Base-by-base conservation (phyloP, 192 early-diverging fungal species). In the Funneliformis geosporum region DNA sequence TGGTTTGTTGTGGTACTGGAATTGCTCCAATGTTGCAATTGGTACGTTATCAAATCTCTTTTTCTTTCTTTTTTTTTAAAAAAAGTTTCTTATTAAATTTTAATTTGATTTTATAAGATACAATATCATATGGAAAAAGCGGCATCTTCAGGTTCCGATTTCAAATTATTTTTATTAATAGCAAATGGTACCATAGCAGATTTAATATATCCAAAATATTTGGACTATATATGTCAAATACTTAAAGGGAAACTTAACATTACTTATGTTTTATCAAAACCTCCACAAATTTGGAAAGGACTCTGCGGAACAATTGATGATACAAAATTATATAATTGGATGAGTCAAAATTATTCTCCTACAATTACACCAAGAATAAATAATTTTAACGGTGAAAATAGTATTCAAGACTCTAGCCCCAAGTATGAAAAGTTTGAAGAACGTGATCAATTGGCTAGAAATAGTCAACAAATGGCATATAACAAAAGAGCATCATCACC, bases 1-100 rank as follows among this genome's bases (percentile, higher is more conserved):
- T 79, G 42, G 27, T 79, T 79, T 55, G 46, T 44, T 67, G 78
- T 39, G 78, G 78, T 33, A 79, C 78, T 5, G 78, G 78, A 1
- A 47, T 79, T 12, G 71, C 78, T 8, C 78, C 78, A 1, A 55
- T 55, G 27, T 7, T 79, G 11, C 78, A 79, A 14, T 23, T 27
- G 62, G 70, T 73, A 43, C 21, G 40, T 68, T 8, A 40, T 55
- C 16, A 21, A 55, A 5, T 21, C 4, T 16, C 18, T 50, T 50
- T 1, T 8, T 38, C 23, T 25, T 33, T 65, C 14, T 33, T n/a
- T 10, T 61, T 23, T 33, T 60, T 3, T 16, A 65, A 18, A 14
- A 12, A 65, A 33, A 14, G 3, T 33, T 65, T 38, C 9, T 28
- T 7, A 65, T 65, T 65, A 14, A 6, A 38, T 11, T 5, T 66